Conservation (phyloP, 192 early-diverging fungal genomes). For the Coemansia furcata region DNA sequence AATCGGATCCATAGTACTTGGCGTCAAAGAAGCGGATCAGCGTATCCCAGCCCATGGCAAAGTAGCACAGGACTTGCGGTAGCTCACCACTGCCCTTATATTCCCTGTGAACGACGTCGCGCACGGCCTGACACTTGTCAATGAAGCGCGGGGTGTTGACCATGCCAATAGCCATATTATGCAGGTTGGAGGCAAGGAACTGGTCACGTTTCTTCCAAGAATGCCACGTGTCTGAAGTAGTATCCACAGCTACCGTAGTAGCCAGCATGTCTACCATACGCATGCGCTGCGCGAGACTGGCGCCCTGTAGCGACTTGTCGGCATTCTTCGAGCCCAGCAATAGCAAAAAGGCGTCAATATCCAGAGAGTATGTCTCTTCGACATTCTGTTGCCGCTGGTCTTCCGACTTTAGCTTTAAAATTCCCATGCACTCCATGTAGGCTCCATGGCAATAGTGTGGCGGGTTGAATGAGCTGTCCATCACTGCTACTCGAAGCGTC, state of each 20-base stretch:
- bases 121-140: constrained; percentile 57
- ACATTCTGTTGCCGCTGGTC: constrained; percentile 1
- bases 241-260: constrained; percentile 24
- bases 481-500: constrained; percentile 50
- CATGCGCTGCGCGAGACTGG: constrained; percentile 60
- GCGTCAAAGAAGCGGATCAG: constrained; percentile 71
- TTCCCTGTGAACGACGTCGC: constrained; percentile 14
- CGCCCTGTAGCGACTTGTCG: constrained; percentile 63
- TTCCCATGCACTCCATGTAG: constrained; percentile 41
- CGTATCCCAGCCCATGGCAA: constrained; percentile 82
- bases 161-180: constrained; percentile 57
- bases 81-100: neutral
- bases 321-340: constrained; percentile 65
- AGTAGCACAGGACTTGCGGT: constrained; percentile 47
- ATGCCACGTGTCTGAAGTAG: constrained; percentile 41
- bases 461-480: constrained; percentile 81
- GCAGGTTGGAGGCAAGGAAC: constrained; percentile 30
- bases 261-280: constrained; percentile 72
- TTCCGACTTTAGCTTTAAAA: constrained; percentile 8
- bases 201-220: constrained; percentile 33
- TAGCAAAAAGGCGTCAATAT: constrained; percentile 61
- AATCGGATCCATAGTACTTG: constrained; percentile 63
- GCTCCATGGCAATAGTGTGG: constrained; percentile 55
- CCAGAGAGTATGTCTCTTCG: constrained; percentile 23
- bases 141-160: constrained; percentile 64